A percentile compares a stretch with the other conserved stretches of the same genome.
Conservation (phyloP, 139 green algal genomes). For the Chlamydomonas schloesseri region DNA sequence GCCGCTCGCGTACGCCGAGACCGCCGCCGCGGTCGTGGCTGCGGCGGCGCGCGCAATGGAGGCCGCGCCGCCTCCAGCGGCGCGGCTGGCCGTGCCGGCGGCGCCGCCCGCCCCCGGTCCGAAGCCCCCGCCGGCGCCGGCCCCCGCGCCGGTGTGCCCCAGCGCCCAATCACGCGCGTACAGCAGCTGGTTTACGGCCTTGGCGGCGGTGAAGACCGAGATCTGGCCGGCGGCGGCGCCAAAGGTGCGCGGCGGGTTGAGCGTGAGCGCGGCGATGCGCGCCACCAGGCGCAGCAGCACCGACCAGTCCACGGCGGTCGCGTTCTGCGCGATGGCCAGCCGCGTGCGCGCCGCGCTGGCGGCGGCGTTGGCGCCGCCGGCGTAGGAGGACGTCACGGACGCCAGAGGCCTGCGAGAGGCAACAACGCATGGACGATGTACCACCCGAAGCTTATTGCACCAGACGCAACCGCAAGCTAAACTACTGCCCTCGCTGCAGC, state of each 20-base stretch:
- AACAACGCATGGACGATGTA: too few species aligned
- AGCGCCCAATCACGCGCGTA: constrained; percentile 28
- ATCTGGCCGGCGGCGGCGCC: background rate
- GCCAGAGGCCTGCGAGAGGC: too few species aligned
- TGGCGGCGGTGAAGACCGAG: constrained; percentile 31
- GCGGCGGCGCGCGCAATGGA: too few species aligned
- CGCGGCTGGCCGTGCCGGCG: too few species aligned
- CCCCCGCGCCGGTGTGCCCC: background rate
- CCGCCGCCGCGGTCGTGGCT: too few species aligned
- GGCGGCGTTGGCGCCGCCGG: background rate
- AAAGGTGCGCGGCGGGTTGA: constrained; percentile 7
- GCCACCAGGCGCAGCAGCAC: constrained; percentile 25
- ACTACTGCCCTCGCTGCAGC: too few species aligned
- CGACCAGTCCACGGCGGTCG: background rate
- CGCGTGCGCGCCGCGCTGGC: background rate
- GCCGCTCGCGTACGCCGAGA: background rate
- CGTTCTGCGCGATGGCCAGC: background rate
- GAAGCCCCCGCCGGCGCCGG: too few species aligned
- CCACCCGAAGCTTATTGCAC: too few species aligned
- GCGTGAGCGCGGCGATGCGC: constrained; percentile 32
- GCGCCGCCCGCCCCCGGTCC: too few species aligned
- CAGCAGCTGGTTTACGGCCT: constrained; percentile 40
- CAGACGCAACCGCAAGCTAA: too few species aligned
- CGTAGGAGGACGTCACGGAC: background rate
- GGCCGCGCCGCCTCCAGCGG: too few species aligned